phyloP scores from a whole-genome alignment of 1,284 basidiomycete species.

The Phlebopus sp. region DNA sequence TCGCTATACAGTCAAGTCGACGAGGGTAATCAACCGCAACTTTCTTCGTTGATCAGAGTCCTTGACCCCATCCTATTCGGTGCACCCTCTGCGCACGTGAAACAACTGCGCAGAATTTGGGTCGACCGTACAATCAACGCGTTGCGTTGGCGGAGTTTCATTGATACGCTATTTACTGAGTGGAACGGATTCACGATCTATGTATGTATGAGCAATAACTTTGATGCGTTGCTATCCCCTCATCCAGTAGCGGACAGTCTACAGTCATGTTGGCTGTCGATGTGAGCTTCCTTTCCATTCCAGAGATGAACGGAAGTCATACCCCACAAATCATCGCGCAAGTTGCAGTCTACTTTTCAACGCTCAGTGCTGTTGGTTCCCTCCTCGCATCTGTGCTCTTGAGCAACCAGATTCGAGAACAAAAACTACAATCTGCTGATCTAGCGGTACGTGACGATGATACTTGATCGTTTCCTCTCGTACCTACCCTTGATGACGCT shows the following conservation, averaged over 20 bases:
- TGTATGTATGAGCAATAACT: not conserved
- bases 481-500: not conserved
- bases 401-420: constrained; percentile 1
- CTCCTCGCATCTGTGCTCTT: constrained; percentile 6
- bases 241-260: constrained; percentile 1
- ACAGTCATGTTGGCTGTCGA: constrained; percentile 7
- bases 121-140: constrained; percentile 2
- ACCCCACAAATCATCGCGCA: not conserved
- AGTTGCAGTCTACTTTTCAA: constrained; percentile 1
- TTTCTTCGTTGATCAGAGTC: not conserved
- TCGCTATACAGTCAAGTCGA: constrained; percentile 1
- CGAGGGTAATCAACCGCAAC: not conserved
- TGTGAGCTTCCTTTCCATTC: constrained; percentile 3
- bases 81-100: constrained; percentile 2
- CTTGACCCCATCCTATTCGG: constrained; percentile 4
- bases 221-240: not conserved
- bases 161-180: constrained; percentile 1
- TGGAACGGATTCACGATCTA: constrained; percentile 8
- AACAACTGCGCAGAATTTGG: constrained; percentile 4
- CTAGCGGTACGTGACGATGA: not conserved
- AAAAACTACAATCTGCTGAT: constrained; percentile 1
- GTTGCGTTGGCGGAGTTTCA: constrained; percentile 5
- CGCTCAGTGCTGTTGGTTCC: constrained; percentile 5
- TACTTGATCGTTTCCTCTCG: not conserved
- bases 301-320: not conserved